Evolutionary conservation across 1,284 basidiomycete genomes (phyloP).

Genomic region (Naganishia cerealis): DNA sequence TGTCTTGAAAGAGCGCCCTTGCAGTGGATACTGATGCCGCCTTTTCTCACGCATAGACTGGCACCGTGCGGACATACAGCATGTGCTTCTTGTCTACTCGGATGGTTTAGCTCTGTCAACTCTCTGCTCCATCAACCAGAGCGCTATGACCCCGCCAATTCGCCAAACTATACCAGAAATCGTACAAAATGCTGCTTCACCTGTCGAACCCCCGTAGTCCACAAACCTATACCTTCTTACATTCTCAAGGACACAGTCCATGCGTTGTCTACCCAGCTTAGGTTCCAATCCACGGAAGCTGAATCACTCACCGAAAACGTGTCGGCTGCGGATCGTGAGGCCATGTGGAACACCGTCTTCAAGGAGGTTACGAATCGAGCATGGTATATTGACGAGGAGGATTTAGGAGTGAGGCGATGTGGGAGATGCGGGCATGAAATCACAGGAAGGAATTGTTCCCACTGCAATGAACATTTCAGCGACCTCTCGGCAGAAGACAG

Average conservation of each 20-base stretch:
- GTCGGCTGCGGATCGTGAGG: constrained; percentile 36
- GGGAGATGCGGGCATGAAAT: constrained; percentile 46
- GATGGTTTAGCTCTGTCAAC: constrained; percentile 49
- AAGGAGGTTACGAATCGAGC: neutral
- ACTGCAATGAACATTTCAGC: constrained; percentile 26
- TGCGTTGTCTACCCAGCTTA: constrained; percentile 12
- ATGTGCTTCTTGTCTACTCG: constrained; percentile 46
- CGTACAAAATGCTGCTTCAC: constrained; percentile 50
- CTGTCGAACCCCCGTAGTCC: constrained; percentile 46
- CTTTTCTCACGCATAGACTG: constrained; percentile 28
- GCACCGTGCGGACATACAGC: constrained; percentile 50
- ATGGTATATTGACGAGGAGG: constrained; percentile 40
- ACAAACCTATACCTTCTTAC: constrained; percentile 47
- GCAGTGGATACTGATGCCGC: neutral
- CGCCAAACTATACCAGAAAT: constrained; percentile 1
- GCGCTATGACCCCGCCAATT: constrained; percentile 29
- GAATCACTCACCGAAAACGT: constrained; percentile 41
- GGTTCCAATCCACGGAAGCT: constrained; percentile 19
- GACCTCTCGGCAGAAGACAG: constrained; percentile 15
- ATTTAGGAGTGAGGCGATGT: constrained; percentile 43
- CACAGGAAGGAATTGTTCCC: constrained; percentile 18
- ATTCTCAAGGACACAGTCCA: constrained; percentile 36
- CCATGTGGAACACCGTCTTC: constrained; percentile 32
- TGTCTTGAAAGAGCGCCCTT: neutral
- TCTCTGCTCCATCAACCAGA: constrained; percentile 40